Base-by-base conservation (phyloP, 1,139 yeast genomes). In the Blastobotrys petasosporus region DNA sequence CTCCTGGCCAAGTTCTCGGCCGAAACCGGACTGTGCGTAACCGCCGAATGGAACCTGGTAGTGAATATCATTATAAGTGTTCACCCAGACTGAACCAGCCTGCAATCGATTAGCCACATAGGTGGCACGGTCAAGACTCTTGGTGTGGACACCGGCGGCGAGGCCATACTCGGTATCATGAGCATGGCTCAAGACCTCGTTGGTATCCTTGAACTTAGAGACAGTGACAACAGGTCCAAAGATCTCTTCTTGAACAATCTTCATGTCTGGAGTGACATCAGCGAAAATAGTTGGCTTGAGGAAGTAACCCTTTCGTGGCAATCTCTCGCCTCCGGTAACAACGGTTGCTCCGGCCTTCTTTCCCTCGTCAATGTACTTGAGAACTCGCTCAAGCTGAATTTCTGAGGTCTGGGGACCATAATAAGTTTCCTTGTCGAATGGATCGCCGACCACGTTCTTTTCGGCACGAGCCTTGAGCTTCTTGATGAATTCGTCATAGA, bases 1-100 rank as follows among this genome's bases (percentile, higher is more conserved):
- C 65, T 82, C 88, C 62, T 81, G 82, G 67, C 95, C 95, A 81
- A 85, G 79, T 74, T 85, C 95, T 71, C 94, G 82, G 63, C 95
- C 95, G 64, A 83, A 78, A 70, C 95, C 95, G 51, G 92, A 83
- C 69, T 81, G 79, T 63, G 81, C 80, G 76, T 71, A 85, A 56
- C 95, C 95, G 63, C 95, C 95, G 54, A 77, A 77, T 54, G 82
- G 82, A 64, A 84, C 82, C 68, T 76, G 74, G 59, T 77, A 78
- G 69, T 85, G 85, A 80, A 83, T 80, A 60, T 82, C 87, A 66
- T 85, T 85, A 73, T 82, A 85, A 55, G 92, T 74, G 73, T 77
- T 77, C 63, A 84, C 75, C 94, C 94, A 85, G 55, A 85, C 76
- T 49, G 90, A 82, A 68, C 95, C 95, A 48, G 95, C 85, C 63